Conservation (phyloP, 129 eudicot genomes). For the Glebionis coronaria region DNA sequence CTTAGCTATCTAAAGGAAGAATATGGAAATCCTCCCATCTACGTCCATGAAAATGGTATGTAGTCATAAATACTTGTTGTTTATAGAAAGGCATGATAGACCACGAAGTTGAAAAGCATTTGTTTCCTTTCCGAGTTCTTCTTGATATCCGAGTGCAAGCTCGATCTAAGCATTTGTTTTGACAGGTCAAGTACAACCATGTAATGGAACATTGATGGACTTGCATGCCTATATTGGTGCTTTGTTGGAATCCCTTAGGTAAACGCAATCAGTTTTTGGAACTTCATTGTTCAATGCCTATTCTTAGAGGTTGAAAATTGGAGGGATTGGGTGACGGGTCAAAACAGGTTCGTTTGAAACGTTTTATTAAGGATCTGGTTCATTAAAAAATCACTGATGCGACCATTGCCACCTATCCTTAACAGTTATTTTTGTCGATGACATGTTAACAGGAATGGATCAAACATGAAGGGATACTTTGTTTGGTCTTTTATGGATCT, state of each 20-base stretch:
- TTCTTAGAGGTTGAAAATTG: neutral
- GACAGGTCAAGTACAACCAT: conserved; percentile 46
- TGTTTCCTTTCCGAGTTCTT: neutral
- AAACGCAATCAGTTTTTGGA: neutral
- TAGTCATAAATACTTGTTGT: neutral
- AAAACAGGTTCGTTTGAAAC: neutral
- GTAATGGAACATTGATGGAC: conserved; percentile 52
- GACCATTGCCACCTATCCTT: neutral
- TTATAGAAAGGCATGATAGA: no score
- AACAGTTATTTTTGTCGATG: neutral
- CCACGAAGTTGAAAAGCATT: neutral
- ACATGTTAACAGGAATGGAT: conserved; percentile 45
- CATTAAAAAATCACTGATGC: neutral
- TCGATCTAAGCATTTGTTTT: no score
- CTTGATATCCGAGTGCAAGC: no score
- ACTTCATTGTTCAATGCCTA: no score
- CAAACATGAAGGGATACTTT: conserved; percentile 48
- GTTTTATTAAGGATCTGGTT: neutral
- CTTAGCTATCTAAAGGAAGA: conserved; percentile 57
- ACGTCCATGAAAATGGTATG: conserved; percentile 87
- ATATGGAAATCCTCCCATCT: conserved; percentile 74
- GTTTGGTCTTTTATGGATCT: conserved; percentile 51
- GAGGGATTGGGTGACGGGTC: neutral
- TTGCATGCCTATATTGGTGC: conserved; percentile 65
- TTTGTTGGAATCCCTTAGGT: conserved; percentile 67